Base-by-base conservation (phyloP, 768 basidiomycete species). In the Gyrodon lividus region DNA sequence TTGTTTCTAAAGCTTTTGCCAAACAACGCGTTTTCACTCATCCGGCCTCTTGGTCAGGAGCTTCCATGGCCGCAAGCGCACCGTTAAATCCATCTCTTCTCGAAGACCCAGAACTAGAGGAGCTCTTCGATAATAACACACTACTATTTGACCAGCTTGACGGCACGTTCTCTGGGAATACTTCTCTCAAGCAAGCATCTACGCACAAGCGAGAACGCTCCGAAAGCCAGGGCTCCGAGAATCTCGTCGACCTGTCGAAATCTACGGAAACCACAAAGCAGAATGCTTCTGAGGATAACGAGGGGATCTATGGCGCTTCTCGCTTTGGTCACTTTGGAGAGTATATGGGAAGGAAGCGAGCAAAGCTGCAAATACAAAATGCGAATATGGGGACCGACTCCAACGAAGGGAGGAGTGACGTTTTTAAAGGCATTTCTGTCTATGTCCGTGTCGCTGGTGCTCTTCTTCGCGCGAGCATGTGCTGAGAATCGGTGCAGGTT, bases 321-420 rank as follows among this genome's bases (percentile, higher is more conserved):
- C 80, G 75, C 31, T 98, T 95, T 65, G 93, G 91, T 13, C 82
- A 81, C 1, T 91, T 83, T 55, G 89, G 88, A 0, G 86, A 94
- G 62, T 98, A 97, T 63, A 92, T 97, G 91, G 70, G 77, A 2
- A 77, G 93, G 53, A 98, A 98, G 71, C 82, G 96, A 2, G 86
- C 88, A 26, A 98, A 98, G 67, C 67, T 98, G 43, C 89, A 89
- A 59, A 83, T 92, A 5, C 89, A 93, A 70, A 91, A 92, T 54
- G 64, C 65, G 30, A 67, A 69, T 48, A 61, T 78, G 31, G 63
- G 68, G 23, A 53, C 60, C 19, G 65, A 45, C 19, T 58, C 56
- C 14, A 52, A 56, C 3, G 55, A 59, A 7, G 55, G 37, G 17
- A 69, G 69, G 33, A 77, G 74, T 35, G 65, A 74, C 51, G 80